Base-by-base conservation (phyloP, 2,329 filamentous ascomycete genomes). In the Chaetomium globosum region DNA sequence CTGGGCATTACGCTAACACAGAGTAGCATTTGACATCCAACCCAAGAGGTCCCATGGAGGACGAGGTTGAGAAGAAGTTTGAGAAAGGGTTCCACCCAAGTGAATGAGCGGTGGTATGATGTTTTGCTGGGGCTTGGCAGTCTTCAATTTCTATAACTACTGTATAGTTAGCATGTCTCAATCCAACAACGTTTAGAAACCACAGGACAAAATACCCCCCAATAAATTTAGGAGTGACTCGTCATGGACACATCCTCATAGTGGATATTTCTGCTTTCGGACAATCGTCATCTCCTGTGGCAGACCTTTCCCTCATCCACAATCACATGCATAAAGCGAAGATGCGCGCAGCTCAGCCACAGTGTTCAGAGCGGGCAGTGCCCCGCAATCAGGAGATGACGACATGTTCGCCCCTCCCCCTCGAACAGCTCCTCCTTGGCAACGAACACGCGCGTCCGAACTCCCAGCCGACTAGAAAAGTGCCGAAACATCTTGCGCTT, bases 21-120 rank as follows among this genome's bases (percentile, higher is more conserved):
- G 7, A 33, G 9, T 67, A 86, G 81, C 79, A 79, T 63, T 80
- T 90, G 46, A 70, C 78, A 12, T 89, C 85, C 5, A 93, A 93
- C 82, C 90, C 90, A 13, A 83, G 82, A 71, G 85, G 86, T 3
- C 77, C 83, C 1, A 79, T 91, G 58, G 88, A 89, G 46, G 84
- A 89, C 60, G 79, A 81, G 16, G 77, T 87, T 1, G 79, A 85
- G 72, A 81, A 84, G 54, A 89, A 87, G 75, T 88, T 88, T 60
- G 78, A 79, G 63, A 89, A 89, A 79, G 75, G 70, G 62, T 66
- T 68, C 63, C 62, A 74, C 30, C 53, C 54, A 52, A n/a, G 46
- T 31, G 10, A 48, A 39, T 59, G n/a, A 52, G n/a, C 4, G 16
- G 23, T 28, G 9, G 39, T 13, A 13, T 19, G n/a, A 39, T 3